Evolutionary conservation across 441 rosid species (phyloP), one percentile per base, ranked within the genome.

Genomic region (Geranium incanum): DNA sequence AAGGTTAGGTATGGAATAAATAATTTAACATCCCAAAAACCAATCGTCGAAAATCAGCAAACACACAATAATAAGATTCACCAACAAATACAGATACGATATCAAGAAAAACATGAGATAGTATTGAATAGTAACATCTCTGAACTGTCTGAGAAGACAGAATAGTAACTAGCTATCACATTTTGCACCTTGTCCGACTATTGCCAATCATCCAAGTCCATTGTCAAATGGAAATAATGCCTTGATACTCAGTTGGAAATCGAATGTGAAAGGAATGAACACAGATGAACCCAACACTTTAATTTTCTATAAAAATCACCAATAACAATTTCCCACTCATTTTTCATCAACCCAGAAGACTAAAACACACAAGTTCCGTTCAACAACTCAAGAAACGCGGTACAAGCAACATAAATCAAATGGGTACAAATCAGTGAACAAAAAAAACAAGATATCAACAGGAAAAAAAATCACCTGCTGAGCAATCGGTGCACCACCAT

Each of bases 401-500:
- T 55, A 8, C 62, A 16, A 55, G 1, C 62, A 55, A 15, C 16
- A 5, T n/a, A 15, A n/a, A n/a, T 55, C 21, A n/a, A 55, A 55
- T 55, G 19, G 19, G 1, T 1, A 15, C 4, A 6, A 55, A n/a
- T 55, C 12, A 15, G 19, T 55, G 23, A 55, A 23, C 33, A 48
- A 11, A 55, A 13, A 55, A 55, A 55, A 4, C 60, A 55, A 55
- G 5, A n/a, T n/a, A 55, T 43, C 12, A 55, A 15, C 62, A 55
- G 62, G 1, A 1, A 15, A 55, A 55, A 15, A 55, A 5, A n/a
- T 16, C 16, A 84, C 89, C 86, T 86, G 89, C 60, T 67, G 80
- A 16, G 60, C 62, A 38, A 86, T 78, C 38, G 87, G 81, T 6
- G 86, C 79, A 36, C 89, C 88, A 9, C 86, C 86, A 72, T 81